These are phyloP conservation scores for Daldinia eschscholtzii DNA, from an alignment of 2,329 filamentous ascomycete genomes.

Conservation along the genomic window DNA sequence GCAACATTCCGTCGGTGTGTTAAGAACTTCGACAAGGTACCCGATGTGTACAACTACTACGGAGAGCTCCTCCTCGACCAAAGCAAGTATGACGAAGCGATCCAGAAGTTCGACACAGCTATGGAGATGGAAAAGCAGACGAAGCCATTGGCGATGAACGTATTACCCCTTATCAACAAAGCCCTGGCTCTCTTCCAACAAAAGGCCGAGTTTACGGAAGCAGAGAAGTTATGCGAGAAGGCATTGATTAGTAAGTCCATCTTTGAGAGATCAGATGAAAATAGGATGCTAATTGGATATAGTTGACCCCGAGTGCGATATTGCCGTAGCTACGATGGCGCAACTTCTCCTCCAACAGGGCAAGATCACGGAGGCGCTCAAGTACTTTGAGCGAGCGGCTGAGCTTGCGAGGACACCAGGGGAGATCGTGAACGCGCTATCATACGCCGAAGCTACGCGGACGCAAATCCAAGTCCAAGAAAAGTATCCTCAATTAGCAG, in stretches of 20 bases:
- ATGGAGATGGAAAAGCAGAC: slow-evolving; percentile 97
- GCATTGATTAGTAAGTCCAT: slow-evolving; percentile 86
- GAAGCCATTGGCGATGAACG: slow-evolving; percentile 96
- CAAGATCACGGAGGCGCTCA: slow-evolving; percentile 93
- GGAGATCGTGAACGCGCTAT: slow-evolving; percentile 95
- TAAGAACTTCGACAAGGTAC: slow-evolving; percentile 97
- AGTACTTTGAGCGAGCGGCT: slow-evolving; percentile 96
- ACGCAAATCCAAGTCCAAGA: slow-evolving; percentile 94
- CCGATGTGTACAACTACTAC: slow-evolving; percentile 99
- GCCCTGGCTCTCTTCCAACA: slow-evolving; percentile 96
- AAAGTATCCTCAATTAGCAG: slow-evolving; percentile 84
- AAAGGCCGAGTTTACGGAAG: slow-evolving; percentile 96
- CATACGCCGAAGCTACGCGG: slow-evolving; percentile 95
- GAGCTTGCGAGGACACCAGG: slow-evolving; percentile 94
- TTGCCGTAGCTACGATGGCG: slow-evolving; percentile 98
- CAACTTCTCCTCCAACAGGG: slow-evolving; percentile 97
- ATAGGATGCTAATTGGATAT: slow-evolving; percentile 52
- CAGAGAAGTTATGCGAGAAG: slow-evolving; percentile 96
- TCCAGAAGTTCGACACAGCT: slow-evolving; percentile 98
- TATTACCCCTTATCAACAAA: slow-evolving; percentile 98
- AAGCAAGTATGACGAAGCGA: slow-evolving; percentile 93
- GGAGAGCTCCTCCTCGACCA: slow-evolving; percentile 97
- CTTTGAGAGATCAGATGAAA: slow-evolving; percentile 35
- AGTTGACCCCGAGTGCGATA: slow-evolving; percentile 99
- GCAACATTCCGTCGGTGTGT: slow-evolving; percentile 97